Evolutionary conservation across 129 eudicot genomes (phyloP), one percentile per base, ranked within the genome.

Genomic region (Artemisia argyi): DNA sequence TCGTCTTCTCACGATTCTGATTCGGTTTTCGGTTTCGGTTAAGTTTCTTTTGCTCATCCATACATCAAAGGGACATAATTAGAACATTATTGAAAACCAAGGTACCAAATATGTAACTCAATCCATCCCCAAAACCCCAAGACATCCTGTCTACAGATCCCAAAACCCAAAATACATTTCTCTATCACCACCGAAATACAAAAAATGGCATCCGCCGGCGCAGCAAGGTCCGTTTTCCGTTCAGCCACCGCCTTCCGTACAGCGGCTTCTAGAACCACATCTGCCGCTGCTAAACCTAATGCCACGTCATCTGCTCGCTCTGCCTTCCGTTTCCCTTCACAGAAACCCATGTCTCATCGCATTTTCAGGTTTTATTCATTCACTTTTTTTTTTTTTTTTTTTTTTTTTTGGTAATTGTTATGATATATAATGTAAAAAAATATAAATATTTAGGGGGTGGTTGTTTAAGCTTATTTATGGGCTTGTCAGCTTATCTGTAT

Each of bases 221-320:
- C 95, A 50, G 97, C 88, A 14, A 82, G 97, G 85, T 83, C 91
- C 64, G 60, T 68, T 59, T 47, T 87, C 72, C 95, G 95, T 73
- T 77, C 89, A 78, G 58, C 81, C 53, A 17, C 72, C 59, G 74
- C 86, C 77, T 74, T 77, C 51, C 75, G 92, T 22, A 42, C 78
- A 50, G 84, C 86, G 74, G 79, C 89, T 17, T 65, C 82, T 8
- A 78, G 79, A 76, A 46, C 83, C 46, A 39, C 46, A 63, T 57
- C 81, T 47, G 73, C 85, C 58, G 85, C 75, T 5, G 54, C 80
- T 39, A 89, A 84, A 69, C 82, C 96, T 12, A 86, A 58, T 61
- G 79, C 83, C 10, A 13, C 95, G 9, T 69, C 82, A 46, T 64
- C 87, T 10, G 17, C 89, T 3, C 75, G 82, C 12, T 83, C 96